phyloP scores from a whole-genome alignment of 805 yeast species.

The Lachancea kluyveri region DNA sequence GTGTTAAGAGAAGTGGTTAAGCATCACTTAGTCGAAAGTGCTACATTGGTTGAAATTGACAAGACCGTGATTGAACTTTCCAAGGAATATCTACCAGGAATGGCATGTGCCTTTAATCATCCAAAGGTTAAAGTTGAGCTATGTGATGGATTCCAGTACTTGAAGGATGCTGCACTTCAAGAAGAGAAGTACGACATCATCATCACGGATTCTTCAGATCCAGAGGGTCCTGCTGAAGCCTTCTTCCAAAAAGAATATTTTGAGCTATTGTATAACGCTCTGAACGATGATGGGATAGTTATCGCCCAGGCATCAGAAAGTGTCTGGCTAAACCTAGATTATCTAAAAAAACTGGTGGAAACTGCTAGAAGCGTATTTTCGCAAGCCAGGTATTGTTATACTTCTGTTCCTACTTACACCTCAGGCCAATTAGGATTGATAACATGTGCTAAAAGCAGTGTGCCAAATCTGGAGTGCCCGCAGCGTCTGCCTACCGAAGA shows the following conservation, averaged over 20 bases:
- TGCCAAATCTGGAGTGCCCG: conserved; percentile 45
- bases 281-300: conserved; percentile 58
- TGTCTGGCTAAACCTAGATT: conserved; percentile 63
- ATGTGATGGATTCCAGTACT: conserved; percentile 78
- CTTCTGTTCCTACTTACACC: conserved; percentile 83
- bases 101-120: conserved; percentile 63
- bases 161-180: conserved; percentile 37
- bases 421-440: conserved; percentile 82
- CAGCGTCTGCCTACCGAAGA: conserved; percentile 39
- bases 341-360: conserved; percentile 40
- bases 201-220: conserved; percentile 89
- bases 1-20: conserved; percentile 83
- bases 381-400: conserved; percentile 60
- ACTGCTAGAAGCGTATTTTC: conserved; percentile 53
- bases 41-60: conserved; percentile 85
- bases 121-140: conserved; percentile 61
- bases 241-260: conserved; percentile 78
- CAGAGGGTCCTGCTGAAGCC: conserved; percentile 92
- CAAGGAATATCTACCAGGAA: conserved; percentile 64
- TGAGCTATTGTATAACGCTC: conserved; percentile 55
- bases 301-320: conserved; percentile 77
- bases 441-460: conserved; percentile 55
- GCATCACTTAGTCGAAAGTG: conserved; percentile 55
- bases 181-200: conserved; percentile 66
- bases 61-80: conserved; percentile 70